phyloP scores from a whole-genome alignment of 2,329 filamentous ascomycete species.

The Cladobotryum mycophilum region DNA sequence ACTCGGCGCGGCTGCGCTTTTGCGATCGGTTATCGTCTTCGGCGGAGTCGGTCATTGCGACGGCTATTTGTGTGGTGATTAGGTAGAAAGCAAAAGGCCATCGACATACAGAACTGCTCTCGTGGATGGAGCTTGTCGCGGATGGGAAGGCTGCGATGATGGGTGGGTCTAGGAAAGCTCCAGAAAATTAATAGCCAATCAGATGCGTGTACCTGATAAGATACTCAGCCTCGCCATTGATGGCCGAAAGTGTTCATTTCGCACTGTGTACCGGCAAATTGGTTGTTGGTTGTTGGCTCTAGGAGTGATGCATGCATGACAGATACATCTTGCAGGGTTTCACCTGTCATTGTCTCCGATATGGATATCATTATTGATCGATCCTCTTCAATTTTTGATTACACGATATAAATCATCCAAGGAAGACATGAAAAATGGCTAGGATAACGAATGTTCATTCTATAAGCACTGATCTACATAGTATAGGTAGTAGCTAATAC shows the following conservation, averaged over 20 bases:
- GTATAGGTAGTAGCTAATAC: no score
- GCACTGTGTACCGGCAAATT: not conserved
- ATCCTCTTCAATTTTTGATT: no score
- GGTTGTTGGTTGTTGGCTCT: no score
- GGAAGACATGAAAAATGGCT: no score
- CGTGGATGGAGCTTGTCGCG: constrained; percentile 1
- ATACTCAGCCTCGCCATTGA: constrained; percentile 4
- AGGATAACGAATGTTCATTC: no score
- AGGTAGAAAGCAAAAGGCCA: not conserved
- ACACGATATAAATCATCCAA: no score
- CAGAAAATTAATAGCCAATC: not conserved
- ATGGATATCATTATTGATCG: no score
- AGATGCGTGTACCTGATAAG: constrained; percentile 1
- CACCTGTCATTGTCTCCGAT: no score
- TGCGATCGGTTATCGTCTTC: constrained; percentile 31
- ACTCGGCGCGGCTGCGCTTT: constrained; percentile 50
- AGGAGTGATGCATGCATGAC: not conserved
- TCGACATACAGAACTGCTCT: not conserved
- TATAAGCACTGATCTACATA: no score
- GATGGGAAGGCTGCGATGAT: constrained; percentile 7
- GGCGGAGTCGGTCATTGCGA: constrained; percentile 16
- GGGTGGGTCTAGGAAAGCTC: not conserved
- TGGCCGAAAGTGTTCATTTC: not conserved
- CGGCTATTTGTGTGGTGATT: not conserved
- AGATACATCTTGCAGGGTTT: no score